These are phyloP conservation scores for Fusarium pseudograminearum DNA, from an alignment of 2,329 filamentous ascomycete species.

Conservation along the genomic window DNA sequence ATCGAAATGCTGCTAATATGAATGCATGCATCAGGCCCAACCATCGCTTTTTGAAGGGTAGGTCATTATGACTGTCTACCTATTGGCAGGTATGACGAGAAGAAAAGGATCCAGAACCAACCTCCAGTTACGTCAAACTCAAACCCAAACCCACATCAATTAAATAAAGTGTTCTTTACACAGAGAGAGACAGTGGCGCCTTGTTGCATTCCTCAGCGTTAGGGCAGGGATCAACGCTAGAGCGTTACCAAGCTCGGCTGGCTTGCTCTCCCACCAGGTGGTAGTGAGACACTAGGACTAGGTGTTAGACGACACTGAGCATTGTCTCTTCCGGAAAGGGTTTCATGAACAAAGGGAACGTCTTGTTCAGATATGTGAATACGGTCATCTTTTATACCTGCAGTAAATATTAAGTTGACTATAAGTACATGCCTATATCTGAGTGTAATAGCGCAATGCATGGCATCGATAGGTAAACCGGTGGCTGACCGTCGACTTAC, in stretches of 20 bases:
- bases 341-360: conserved; percentile 19
- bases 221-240: conserved; percentile 34
- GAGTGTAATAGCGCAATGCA: not conserved
- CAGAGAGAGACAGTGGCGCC: conserved; percentile 30
- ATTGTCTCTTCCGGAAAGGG: conserved; percentile 35
- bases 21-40: not conserved
- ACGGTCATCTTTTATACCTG: conserved; percentile 14
- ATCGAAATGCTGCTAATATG: conserved; percentile 2
- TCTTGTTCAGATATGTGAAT: conserved; percentile 29
- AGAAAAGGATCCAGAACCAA: conserved; percentile 15
- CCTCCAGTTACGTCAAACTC: conserved; percentile 29
- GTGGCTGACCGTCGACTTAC: conserved; percentile 27
- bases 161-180: conserved; percentile 9
- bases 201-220: conserved; percentile 31
- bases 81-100: not conserved
- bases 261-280: conserved; percentile 21
- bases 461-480: conserved; percentile 1
- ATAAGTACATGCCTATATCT: not conserved
- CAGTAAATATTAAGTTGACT: not conserved
- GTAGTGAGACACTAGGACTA: conserved; percentile 23
- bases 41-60: conserved; percentile 16
- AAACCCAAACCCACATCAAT: not conserved
- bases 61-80: conserved; percentile 5
- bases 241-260: conserved; percentile 39
- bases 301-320: conserved; percentile 12